Percentiles rank a stretch among this genome's conserved stretches.
phyloP scores from a whole-genome alignment of 129 eudicot species.

The Daucus carota region DH1_v3.0 NC_030382.2:55348001-55348500 shows the following conservation, averaged over 20 bases:
- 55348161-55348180: constrained; percentile 41
- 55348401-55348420: constrained; percentile 8
- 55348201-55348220: constrained; percentile 4
- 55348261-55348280: constrained; percentile 10
- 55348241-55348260: neutral
- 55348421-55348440: neutral
- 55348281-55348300: constrained; percentile 36
- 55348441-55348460: neutral
- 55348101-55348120: constrained; percentile 41
- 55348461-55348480: neutral
- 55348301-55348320: constrained; percentile 15
- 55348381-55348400: constrained; percentile 29
- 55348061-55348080: constrained; percentile 1
- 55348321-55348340: constrained; percentile 23
- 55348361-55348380: constrained; percentile 19
- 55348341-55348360: constrained; percentile 38
- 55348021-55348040: neutral
- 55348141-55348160: constrained; percentile 31
- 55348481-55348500: neutral
- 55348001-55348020: neutral
- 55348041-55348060: neutral
- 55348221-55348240: neutral
- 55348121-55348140: constrained; percentile 31
- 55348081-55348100: constrained; percentile 35
- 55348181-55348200: constrained; percentile 36